phyloP scores from a whole-genome alignment of 2,329 filamentous ascomycete genomes.

The Nannizziopsis arthrosporioides region DNA sequence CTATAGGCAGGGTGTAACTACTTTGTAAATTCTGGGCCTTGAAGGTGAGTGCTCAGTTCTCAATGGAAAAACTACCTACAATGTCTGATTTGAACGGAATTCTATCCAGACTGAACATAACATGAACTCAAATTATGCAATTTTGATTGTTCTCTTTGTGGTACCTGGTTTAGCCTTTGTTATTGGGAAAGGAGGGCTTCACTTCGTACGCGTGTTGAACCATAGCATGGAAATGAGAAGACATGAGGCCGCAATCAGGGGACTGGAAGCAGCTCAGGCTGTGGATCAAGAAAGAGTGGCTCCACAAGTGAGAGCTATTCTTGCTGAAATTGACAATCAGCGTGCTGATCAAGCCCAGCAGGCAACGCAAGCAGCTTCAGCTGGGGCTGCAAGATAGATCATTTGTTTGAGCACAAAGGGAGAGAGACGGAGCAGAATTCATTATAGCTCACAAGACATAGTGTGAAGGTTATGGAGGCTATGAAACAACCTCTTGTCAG shows the following conservation, averaged over 20 bases:
- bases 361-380: neutral
- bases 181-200: slow-evolving; percentile 18
- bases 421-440: neutral
- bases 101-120: neutral
- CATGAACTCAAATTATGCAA: slow-evolving; percentile 18
- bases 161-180: slow-evolving; percentile 17
- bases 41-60: no score
- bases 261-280: slow-evolving; percentile 15
- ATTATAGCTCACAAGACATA: no score
- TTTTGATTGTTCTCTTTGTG: slow-evolving; percentile 20
- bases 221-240: slow-evolving; percentile 11
- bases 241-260: slow-evolving; percentile 16
- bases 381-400: neutral
- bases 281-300: slow-evolving; percentile 4
- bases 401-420: neutral
- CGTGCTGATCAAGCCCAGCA: neutral
- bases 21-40: no score
- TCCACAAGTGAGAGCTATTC: neutral
- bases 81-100: no score
- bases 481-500: no score
- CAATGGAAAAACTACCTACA: no score
- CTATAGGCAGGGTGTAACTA: no score
- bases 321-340: neutral
- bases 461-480: no score
- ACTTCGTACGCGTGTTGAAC: slow-evolving; percentile 10